Evolutionary conservation across 371 early-diverging fungal genomes (phyloP).

Genomic region (Circinella umbellata): DNA sequence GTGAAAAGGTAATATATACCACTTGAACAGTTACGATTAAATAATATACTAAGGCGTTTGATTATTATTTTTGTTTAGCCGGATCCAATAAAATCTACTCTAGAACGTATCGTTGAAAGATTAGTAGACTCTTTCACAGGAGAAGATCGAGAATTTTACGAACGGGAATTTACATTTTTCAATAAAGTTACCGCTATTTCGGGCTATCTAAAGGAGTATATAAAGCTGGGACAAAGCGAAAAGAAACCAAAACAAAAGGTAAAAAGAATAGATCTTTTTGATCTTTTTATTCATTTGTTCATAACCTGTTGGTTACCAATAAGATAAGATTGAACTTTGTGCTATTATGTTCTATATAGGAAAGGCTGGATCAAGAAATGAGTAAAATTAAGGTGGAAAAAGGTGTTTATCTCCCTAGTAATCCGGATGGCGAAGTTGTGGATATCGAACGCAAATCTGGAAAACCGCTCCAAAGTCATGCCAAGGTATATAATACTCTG

Average conservation of each 20-base stretch:
- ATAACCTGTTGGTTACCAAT: no score
- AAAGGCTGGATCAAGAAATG: slow-evolving; percentile 94
- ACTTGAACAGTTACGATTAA: no score
- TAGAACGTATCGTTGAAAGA: slow-evolving; percentile 86
- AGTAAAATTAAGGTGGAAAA: slow-evolving; percentile 92
- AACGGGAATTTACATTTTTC: slow-evolving; percentile 96
- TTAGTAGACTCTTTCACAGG: slow-evolving; percentile 84
- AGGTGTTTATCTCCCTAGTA: slow-evolving; percentile 98
- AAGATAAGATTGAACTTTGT: background rate
- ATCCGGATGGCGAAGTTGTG: slow-evolving; percentile 94
- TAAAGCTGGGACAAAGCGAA: slow-evolving; percentile 92
- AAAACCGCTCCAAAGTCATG: slow-evolving; percentile 96
- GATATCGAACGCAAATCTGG: slow-evolving; percentile 97
- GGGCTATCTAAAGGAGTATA: slow-evolving; percentile 94
- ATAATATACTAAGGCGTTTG: no score
- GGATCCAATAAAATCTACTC: slow-evolving; percentile 83
- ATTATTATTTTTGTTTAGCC: slow-evolving; percentile 29
- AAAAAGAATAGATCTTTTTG: background rate
- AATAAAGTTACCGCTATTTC: slow-evolving; percentile 95
- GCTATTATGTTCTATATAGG: slow-evolving; percentile 22
- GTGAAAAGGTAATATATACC: slow-evolving; percentile 46
- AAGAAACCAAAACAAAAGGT: slow-evolving; percentile 83
- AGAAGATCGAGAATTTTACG: slow-evolving; percentile 86
- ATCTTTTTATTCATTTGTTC: no score
- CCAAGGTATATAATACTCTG: slow-evolving; percentile 70